These are phyloP conservation scores for Yamadazyma taylorii DNA, from an alignment of 1,139 yeast species.

Conservation along the genomic window DNA sequence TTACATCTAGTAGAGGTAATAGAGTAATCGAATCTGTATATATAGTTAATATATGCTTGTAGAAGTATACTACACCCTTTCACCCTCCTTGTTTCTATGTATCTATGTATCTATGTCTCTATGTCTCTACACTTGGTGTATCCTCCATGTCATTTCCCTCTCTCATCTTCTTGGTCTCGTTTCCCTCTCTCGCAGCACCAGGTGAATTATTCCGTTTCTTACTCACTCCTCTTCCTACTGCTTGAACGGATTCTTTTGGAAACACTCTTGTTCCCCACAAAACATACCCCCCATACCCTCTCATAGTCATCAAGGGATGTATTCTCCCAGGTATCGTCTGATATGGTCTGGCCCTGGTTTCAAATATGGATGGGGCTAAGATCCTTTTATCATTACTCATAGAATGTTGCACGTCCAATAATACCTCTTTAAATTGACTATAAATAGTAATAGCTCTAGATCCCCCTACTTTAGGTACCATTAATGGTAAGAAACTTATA, in stretches of 20 bases:
- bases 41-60: too few species aligned
- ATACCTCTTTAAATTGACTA: slow-evolving; percentile 74
- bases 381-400: slow-evolving; percentile 66
- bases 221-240: slow-evolving; percentile 55
- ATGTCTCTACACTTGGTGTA: neutral
- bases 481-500: slow-evolving; percentile 59
- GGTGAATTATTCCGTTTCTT: slow-evolving; percentile 20
- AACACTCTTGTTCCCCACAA: slow-evolving; percentile 78
- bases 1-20: too few species aligned
- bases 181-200: slow-evolving; percentile 1
- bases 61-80: too few species aligned
- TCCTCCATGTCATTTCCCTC: slow-evolving; percentile 54
- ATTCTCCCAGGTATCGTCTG: slow-evolving; percentile 93
- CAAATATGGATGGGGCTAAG: slow-evolving; percentile 80
- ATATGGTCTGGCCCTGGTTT: slow-evolving; percentile 79
- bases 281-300: slow-evolving; percentile 90
- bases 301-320: slow-evolving; percentile 93
- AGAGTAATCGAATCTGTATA: too few species aligned
- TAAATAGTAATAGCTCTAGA: slow-evolving; percentile 85
- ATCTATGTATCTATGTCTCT: neutral
- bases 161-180: slow-evolving; percentile 39
- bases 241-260: slow-evolving; percentile 60
- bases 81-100: too few species aligned
- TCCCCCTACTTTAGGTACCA: slow-evolving; percentile 74
- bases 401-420: slow-evolving; percentile 71